phyloP scores from a whole-genome alignment of 2,329 filamentous ascomycete species.

The Zymoseptoria passerinii region DNA sequence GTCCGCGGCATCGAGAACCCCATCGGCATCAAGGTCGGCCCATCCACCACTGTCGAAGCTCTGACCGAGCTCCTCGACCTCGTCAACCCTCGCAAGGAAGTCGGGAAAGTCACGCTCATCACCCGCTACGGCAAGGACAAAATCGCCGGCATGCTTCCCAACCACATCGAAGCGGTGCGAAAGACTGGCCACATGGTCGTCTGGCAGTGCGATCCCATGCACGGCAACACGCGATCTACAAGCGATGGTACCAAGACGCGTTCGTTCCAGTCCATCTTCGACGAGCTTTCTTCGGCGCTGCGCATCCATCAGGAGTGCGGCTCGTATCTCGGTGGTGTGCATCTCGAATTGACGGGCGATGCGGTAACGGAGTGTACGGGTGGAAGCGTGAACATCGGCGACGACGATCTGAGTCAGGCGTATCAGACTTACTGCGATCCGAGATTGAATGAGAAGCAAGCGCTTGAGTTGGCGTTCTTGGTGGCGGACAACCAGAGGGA shows the following conservation, averaged over 20 bases:
- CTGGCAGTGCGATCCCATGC: conserved; percentile 99
- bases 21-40: conserved; percentile 92
- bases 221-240: conserved; percentile 66
- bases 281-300: conserved; percentile 75
- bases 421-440: conserved; percentile 97
- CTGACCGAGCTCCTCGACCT: conserved; percentile 71
- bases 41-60: conserved; percentile 68
- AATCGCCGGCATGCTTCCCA: conserved; percentile 66
- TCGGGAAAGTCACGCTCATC: conserved; percentile 92
- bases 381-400: conserved; percentile 75
- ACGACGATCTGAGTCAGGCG: conserved; percentile 80
- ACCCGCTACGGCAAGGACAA: conserved; percentile 82
- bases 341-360: conserved; percentile 91
- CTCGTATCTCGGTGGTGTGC: conserved; percentile 85
- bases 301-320: conserved; percentile 74
- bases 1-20: conserved; percentile 95
- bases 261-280: conserved; percentile 81
- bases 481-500: conserved; percentile 56
- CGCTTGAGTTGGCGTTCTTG: conserved; percentile 86
- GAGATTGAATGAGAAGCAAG: conserved; percentile 93
- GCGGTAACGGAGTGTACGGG: conserved; percentile 94
- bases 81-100: conserved; percentile 72
- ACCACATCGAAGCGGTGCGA: conserved; percentile 83
- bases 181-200: conserved; percentile 68
- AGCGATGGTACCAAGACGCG: conserved; percentile 80